Percentiles rank a stretch among this genome's conserved stretches.
These are phyloP conservation scores for Lodderomyces metapsilosis DNA, from an alignment of 1,139 yeast species.

Conservation along the genomic window DNA sequence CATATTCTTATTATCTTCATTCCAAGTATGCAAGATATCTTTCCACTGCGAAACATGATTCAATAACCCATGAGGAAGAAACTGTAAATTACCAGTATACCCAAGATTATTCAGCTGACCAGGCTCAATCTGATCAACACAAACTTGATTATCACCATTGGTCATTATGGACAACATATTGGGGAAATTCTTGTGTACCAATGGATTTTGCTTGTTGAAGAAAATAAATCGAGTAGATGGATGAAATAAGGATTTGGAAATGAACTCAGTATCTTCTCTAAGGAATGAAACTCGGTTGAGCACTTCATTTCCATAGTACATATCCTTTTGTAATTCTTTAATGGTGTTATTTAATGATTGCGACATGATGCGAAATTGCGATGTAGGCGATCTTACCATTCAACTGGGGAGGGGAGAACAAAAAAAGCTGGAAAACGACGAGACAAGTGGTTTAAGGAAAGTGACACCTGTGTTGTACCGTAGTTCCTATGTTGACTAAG, in stretches of 20 bases:
- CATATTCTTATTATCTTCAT: constrained; percentile 34
- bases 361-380: constrained; percentile 9
- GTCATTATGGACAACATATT: constrained; percentile 32
- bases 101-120: constrained; percentile 15
- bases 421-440: background rate
- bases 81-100: constrained; percentile 8
- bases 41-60: constrained; percentile 24
- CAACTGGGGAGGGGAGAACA: constrained; percentile 1
- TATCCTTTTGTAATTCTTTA: constrained; percentile 28
- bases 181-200: constrained; percentile 28
- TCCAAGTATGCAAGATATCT: constrained; percentile 24
- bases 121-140: constrained; percentile 13
- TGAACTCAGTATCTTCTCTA: constrained; percentile 63
- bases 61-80: constrained; percentile 13
- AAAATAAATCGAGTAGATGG: constrained; percentile 59
- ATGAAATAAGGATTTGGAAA: constrained; percentile 51
- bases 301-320: constrained; percentile 53
- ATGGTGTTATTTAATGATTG: constrained; percentile 13
- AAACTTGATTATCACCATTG: constrained; percentile 32
- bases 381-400: background rate
- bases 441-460: background rate
- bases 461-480: background rate
- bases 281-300: constrained; percentile 80
- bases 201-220: constrained; percentile 36
- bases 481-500: too few relatives aligned